Evolutionary conservation across 179 eudicot genomes (phyloP), one percentile per base, ranked within the genome.

Genomic region (Beta corolliflora): DNA sequence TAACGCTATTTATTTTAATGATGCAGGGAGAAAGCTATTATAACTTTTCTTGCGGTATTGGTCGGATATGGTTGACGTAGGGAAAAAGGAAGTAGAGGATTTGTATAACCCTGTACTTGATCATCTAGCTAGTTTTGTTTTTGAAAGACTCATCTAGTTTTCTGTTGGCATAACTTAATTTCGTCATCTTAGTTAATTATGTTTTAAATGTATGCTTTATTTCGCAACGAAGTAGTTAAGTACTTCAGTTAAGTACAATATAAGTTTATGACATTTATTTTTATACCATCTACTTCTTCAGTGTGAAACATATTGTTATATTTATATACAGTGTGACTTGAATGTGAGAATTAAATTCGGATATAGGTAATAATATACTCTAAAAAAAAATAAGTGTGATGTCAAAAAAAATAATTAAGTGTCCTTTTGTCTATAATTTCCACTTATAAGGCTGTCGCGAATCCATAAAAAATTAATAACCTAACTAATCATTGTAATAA

Each of bases 21-120:
- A 25, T 58, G 16, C 31, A 79, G 60, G 82, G 60, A 79, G 77
- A 76, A 7, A 71, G 29, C 44, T 21, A 15, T 16, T 13, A 55
- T 13, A 15, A 29, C 71, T 11, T 67, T 29, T 55, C 10, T 6
- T 21, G 10, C 12, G n/a, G 60, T 52, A 18, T 81, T 46, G 25
- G 71, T 18, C 71, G 76, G 77, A 79, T 76, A 77, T 70, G 71
- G 84, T 46, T 58, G 36, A 59, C 29, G 80, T 46, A 76, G 44
- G 71, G 48, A 45, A 55, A 12, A 36, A 52, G 29, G 76, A 46
- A 19, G 15, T 46, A 60, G 52, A 63, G 19, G 69, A 58, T 5
- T 69, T 76, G 63, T 36, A 36, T 36, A 36, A 36, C 41, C 41
- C 41, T 36, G 41, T 36, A 36, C 41, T 36, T 36, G 41, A 36